Evolutionary conservation across 192 early-diverging fungal species (phyloP), one percentile per base, ranked within the genome.

Genomic region (Podila clonocystis): DNA sequence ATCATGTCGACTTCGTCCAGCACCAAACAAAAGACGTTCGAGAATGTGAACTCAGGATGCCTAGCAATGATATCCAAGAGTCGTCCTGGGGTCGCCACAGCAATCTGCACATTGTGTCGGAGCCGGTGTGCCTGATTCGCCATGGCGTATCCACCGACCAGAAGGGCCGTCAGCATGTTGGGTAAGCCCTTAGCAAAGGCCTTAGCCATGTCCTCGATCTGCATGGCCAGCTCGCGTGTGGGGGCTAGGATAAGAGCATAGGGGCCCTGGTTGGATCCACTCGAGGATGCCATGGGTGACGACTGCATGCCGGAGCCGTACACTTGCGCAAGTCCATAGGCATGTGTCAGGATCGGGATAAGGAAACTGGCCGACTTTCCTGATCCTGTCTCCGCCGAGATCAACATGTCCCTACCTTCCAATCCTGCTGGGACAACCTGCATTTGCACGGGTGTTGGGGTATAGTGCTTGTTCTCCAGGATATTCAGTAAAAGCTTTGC

Each of bases 1-100:
- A 90, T 90, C 45, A 87, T 72, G 58, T 90, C 89, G 15, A 85
- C 89, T 62, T 90, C 89, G 48, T 90, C 89, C 29, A 90, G 30
- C 3, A 90, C 86, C 8, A 90, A 57, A 64, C 86, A 85, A 34
- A 75, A 84, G 28, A 86, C 68, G 30, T 74, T 85, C 30, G 74
- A 84, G 24, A 86, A 73, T 12, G 61, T 48, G 11, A 88, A 50
- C 26, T 77, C 73, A 7, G 63, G 22, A 49, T 86, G 82, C 30
- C 77, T 68, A 12, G 72, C 76, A 6, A 85, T 36, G 19, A 88
- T 74, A 15, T 88, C 87, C 5, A 88, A 33, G 36, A 91, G 48
- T 13, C 90, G 74, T 55, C 89, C 89, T 4, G 90, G 90, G 9
- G 90, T 91, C 0, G 86, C 89, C 9, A 91, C 58, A 2, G 77